These are phyloP conservation scores for Botryosphaeria agaves DNA, from an alignment of 2,329 filamentous ascomycete genomes.

Conservation along the genomic window DNA sequence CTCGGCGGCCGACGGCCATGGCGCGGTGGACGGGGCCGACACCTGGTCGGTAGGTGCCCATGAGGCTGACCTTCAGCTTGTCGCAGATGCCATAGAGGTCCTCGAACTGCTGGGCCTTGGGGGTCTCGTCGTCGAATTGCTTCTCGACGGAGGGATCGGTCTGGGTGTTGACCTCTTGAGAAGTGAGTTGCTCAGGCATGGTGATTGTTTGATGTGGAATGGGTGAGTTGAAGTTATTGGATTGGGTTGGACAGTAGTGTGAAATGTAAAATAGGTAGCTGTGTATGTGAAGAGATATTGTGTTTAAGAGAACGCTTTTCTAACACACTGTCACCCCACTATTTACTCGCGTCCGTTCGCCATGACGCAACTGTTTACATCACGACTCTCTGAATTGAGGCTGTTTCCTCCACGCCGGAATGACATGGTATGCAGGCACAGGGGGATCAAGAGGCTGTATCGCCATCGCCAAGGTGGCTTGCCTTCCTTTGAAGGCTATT, in stretches of 20 bases:
- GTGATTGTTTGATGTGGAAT: constrained; percentile 2
- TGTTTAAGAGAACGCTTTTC: neutral
- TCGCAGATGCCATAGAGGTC: constrained; percentile 31
- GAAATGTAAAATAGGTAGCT: neutral
- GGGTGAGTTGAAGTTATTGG: neutral
- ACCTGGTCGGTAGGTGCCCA: constrained; percentile 23
- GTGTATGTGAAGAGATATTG: neutral
- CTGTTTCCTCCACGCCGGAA: neutral
- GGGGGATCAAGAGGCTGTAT: neutral
- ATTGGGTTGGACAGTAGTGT: no score
- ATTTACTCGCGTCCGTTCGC: neutral
- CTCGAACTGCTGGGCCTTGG: constrained; percentile 26
- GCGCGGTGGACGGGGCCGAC: constrained; percentile 23
- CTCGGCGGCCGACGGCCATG: constrained; percentile 38
- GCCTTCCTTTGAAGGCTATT: neutral
- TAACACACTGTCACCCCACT: neutral
- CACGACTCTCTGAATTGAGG: neutral
- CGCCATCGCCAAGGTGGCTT: neutral
- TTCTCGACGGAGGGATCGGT: constrained; percentile 31
- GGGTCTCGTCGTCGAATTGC: constrained; percentile 27
- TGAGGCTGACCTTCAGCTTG: constrained; percentile 24
- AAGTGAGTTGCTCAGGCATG: constrained; percentile 27
- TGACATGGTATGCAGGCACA: neutral
- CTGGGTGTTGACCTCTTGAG: constrained; percentile 21
- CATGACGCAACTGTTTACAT: neutral